phyloP scores from a whole-genome alignment of 129 eudicot genomes.

The Centaurea solstitialis region DNA sequence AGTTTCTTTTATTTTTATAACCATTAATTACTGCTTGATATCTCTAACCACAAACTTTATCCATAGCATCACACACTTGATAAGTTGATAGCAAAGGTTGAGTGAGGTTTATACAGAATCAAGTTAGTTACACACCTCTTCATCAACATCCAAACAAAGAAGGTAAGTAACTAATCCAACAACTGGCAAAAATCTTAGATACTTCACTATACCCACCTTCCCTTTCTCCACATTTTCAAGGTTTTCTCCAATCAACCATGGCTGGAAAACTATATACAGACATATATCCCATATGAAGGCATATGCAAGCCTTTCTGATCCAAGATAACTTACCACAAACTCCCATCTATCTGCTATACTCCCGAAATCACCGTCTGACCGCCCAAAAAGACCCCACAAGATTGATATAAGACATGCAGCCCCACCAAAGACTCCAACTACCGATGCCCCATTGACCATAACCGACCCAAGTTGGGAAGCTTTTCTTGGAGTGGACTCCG shows the following conservation, averaged over 20 bases:
- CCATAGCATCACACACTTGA: background rate
- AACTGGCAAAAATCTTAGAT: conserved; percentile 70
- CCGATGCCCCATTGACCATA: conserved; percentile 67
- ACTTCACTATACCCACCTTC: conserved; percentile 49
- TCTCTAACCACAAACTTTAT: background rate
- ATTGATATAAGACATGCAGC: conserved; percentile 56
- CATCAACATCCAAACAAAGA: conserved; percentile 60
- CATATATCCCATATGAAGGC: conserved; percentile 94
- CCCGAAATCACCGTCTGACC: conserved; percentile 75
- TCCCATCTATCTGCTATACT: conserved; percentile 63
- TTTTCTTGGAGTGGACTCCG: conserved; percentile 44
- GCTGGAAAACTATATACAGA: conserved; percentile 81
- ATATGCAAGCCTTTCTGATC: conserved; percentile 88
- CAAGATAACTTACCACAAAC: conserved; percentile 61
- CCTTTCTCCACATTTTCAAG: conserved; percentile 56
- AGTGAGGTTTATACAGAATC: conserved; percentile 11
- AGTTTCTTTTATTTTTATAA: no score
- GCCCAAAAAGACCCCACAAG: conserved; percentile 82
- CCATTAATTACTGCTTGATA: no score
- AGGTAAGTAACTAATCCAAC: conserved; percentile 77
- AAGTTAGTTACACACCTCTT: conserved; percentile 35
- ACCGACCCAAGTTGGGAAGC: conserved; percentile 58
- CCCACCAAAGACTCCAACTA: conserved; percentile 73
- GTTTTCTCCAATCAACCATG: conserved; percentile 93
- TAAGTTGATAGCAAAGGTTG: conserved; percentile 6